These are phyloP conservation scores for Rachicladosporium sp. DNA, from an alignment of 2,329 filamentous ascomycete genomes.

Conservation along the genomic window DNA sequence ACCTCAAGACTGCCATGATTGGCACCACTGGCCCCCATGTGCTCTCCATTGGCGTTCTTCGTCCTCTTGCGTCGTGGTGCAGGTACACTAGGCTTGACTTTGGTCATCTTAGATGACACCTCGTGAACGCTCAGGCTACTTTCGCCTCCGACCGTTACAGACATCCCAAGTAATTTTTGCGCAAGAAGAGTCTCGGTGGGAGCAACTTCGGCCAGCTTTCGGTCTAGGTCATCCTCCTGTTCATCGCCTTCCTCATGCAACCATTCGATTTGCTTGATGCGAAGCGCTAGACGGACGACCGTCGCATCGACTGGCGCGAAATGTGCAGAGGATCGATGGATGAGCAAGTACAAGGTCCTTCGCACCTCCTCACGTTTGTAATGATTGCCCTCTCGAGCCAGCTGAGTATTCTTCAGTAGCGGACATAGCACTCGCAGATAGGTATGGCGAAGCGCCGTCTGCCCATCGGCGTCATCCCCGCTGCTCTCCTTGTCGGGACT, in stretches of 20 bases:
- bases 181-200: constrained; percentile 21
- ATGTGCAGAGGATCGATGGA: constrained; percentile 39
- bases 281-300: constrained; percentile 61
- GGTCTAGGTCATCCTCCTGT: constrained; percentile 15
- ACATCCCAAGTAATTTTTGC: constrained; percentile 57
- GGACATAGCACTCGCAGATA: constrained; percentile 90
- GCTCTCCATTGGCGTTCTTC: constrained; percentile 4
- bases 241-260: constrained; percentile 23
- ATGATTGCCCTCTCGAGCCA: constrained; percentile 63
- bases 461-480: constrained; percentile 17
- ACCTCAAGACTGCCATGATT: constrained; percentile 3
- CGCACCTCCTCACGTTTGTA: constrained; percentile 85
- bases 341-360: constrained; percentile 60
- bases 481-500: constrained; percentile 14
- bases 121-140: constrained; percentile 67
- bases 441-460: constrained; percentile 62
- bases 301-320: constrained; percentile 74
- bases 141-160: constrained; percentile 53
- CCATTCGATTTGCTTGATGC: constrained; percentile 42
- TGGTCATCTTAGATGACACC: constrained; percentile 55
- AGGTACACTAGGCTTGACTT: constrained; percentile 69
- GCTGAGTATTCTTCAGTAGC: constrained; percentile 79
- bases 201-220: constrained; percentile 16
- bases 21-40: neutral
- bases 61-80: constrained; percentile 55